These are phyloP conservation scores for Sisymbrium altissimum DNA, from an alignment of 345 rosid genomes.

Conservation along the genomic window DNA sequence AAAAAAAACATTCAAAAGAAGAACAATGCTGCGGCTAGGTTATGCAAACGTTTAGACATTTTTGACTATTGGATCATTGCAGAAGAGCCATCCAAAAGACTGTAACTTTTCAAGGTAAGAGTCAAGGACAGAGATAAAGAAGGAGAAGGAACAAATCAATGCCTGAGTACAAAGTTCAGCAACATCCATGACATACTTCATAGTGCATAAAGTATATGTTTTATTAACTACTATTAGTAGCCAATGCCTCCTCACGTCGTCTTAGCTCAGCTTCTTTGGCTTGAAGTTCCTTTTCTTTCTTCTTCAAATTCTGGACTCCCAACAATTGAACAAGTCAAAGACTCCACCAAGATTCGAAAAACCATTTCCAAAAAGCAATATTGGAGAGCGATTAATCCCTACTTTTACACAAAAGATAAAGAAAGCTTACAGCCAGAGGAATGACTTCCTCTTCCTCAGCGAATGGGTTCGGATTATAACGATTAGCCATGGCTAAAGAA, in stretches of 20 bases:
- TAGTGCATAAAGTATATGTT: not conserved
- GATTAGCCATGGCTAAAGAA: constrained; percentile 29
- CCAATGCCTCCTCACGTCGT: constrained; percentile 80
- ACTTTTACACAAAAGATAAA: not conserved
- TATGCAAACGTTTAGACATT: not conserved
- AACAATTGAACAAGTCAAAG: constrained; percentile 21
- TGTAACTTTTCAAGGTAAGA: not conserved
- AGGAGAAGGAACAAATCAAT: not conserved
- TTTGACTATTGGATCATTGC: not conserved
- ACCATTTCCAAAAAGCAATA: not conserved
- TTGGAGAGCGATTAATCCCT: not conserved
- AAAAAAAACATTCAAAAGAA: not conserved
- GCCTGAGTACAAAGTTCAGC: not conserved
- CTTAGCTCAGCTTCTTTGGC: constrained; percentile 93
- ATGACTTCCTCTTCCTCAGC: constrained; percentile 91
- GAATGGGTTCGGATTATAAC: constrained; percentile 43
- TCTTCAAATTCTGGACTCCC: constrained; percentile 66
- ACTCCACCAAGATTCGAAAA: not conserved
- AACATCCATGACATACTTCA: not conserved
- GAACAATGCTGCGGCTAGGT: not conserved
- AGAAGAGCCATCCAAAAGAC: not conserved
- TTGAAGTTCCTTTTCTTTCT: constrained; percentile 92
- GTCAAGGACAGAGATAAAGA: not conserved
- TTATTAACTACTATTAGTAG: constrained; percentile 1
- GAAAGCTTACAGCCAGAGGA: constrained; percentile 78